Base-by-base conservation (phyloP, 208 protist species). In the Trypanosomatidae sp. region DNA sequence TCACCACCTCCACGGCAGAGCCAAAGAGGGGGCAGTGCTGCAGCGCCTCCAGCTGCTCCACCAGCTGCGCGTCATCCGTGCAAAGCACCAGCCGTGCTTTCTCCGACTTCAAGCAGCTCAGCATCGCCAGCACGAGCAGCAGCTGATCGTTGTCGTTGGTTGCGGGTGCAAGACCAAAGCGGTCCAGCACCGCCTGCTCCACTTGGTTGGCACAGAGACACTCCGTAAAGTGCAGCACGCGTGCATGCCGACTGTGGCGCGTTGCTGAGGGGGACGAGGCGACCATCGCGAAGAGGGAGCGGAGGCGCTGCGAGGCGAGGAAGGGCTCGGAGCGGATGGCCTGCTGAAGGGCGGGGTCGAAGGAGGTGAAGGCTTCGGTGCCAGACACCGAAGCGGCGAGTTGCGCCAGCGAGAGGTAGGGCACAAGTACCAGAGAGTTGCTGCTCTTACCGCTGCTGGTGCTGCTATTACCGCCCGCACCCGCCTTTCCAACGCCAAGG, bases 141-240 rank as follows among this genome's bases (percentile, higher is more conserved):
- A 96, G 70, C 66, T 91, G 90, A 67, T 92, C 84, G 71, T 96
- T 91, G 76, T 93, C 87, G 36, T 33, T 80, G 1, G 60, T 55
- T 19, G 74, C 70, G 4, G 88, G 82, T 28, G 76, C 22, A 19
- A 92, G 59, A 33, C 59, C 53, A 9, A 80, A 52, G 0, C 22
- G 7, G 55, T 74, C 39, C 13, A 75, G 75, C 30, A 67, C 47
- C 17, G 13, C n/a, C 19, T 58, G 41, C 1, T 71, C 66, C 19
- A 79, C 67, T 59, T 71, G 62, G 47, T 91, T 84, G 0, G 92
- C 80, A 25, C 91, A 82, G 9, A 95, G 70, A 65, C 84, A 94
- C 78, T 97, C 91, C 17, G 82, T 88, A 56, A 93, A 97, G 81
- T 97, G 88, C 49, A 97, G 68, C 22, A 92, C 71, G 19, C 87